phyloP scores from a whole-genome alignment of 768 basidiomycete genomes.

The Rhizopogon vesiculosus region DNA sequence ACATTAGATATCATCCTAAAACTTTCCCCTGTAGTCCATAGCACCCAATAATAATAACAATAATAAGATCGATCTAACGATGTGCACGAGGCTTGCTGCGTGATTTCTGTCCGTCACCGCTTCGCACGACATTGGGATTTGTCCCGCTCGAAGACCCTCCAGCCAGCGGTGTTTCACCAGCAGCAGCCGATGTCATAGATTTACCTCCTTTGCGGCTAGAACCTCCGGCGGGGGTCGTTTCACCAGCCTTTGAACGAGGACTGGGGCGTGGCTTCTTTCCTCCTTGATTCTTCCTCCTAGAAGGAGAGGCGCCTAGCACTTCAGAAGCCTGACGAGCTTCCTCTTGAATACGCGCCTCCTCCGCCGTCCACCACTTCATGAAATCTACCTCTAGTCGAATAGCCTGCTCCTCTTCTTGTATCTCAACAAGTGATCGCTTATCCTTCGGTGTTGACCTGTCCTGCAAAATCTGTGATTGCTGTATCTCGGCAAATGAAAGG shows the following conservation, averaged over 20 bases:
- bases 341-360: conserved; percentile 64
- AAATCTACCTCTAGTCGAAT: conserved; percentile 73
- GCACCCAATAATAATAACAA: too few species aligned
- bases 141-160: not conserved
- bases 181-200: not conserved
- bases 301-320: not conserved
- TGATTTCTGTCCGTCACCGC: too few species aligned
- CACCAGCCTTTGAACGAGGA: not conserved
- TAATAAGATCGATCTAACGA: too few species aligned
- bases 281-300: not conserved
- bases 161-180: not conserved
- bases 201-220: not conserved
- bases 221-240: not conserved
- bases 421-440: conserved; percentile 68
- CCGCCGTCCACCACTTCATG: conserved; percentile 83
- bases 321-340: conserved; percentile 24
- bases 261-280: not conserved
- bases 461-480: conserved; percentile 67
- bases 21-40: too few species aligned
- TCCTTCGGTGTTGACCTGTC: conserved; percentile 36
- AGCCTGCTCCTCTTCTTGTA: conserved; percentile 79
- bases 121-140: too few species aligned
- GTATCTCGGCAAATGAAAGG: conserved; percentile 81
- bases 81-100: too few species aligned
- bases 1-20: too few species aligned